Evolutionary conservation across 176 grass and related monocot genomes (phyloP), one percentile per base, ranked within the genome.

Genomic region (Hordeum vulgare): DNA sequence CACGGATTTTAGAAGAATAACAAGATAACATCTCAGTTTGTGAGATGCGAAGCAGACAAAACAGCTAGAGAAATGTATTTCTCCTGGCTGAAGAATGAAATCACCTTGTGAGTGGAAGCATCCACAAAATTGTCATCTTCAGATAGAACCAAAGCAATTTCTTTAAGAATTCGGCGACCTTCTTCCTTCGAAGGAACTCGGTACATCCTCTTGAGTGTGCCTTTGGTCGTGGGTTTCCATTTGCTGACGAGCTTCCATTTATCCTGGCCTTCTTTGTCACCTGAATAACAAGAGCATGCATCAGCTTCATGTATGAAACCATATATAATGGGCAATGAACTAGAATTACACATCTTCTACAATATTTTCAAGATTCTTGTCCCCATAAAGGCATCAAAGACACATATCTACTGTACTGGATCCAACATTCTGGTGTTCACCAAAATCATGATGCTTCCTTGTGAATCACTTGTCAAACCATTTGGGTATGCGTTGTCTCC

Each of bases 41-140:
- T 31, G 2, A 59, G 45, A 72, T 41, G 37, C 42, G 23, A 78
- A 80, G 41, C 24, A 61, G 10, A 28, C 5, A 80, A 56, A 80
- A 53, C n/a, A 51, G 29, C 33, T 65, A 41, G 20, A 65, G 5
- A 36, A 59, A 23, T 54, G 51, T 58, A 41, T 23, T 56, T 61
- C 9, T 9, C 73, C 12, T 69, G n/a, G 31, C 39, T 71, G 47
- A 62, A 66, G 25, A 42, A 61, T 58, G 49, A 59, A 35, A 67
- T 87, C 84, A 99, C 96, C 89, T 99, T 99, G 86, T 99, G 96
- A 62, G 51, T 80, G 8, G 91, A 85, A 57, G 91, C 96, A 90
- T 99, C 96, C 31, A 94, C 85, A 87, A 99, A 96, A 69, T 99
- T 86, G 65, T 99, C 96, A 87, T 99, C 96, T 70, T 99, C 89